Evolutionary conservation across 164 flowering plant genomes (phyloP), one percentile per base, ranked within the genome.

Genomic region (Platanus orientalis): DNA sequence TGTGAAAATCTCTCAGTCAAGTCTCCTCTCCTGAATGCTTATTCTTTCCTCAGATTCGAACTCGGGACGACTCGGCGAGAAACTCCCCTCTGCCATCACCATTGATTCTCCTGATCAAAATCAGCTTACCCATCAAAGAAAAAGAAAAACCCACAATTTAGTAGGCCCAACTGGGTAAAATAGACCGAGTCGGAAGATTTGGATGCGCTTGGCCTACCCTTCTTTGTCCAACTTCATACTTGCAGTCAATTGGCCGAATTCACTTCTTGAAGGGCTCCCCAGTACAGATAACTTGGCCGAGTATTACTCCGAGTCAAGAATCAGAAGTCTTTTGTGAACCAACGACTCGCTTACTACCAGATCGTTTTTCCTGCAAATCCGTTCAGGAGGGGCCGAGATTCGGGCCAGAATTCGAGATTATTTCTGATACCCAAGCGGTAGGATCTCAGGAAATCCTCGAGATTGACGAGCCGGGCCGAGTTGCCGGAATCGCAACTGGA

Each of bases 41-140:
- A 7, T 27, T n/a, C n/a, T 45, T 48, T 58, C 62, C 57, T 64
- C 80, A 73, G 73, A 67, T 71, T 66, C 67, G 73, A 72, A 74
- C 79, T 69, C 82, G 80, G 84, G 82, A 81, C 75, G 79, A 81
- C 82, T 68, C 75, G 66, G 82, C 47, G 69, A 61, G 26, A n/a
- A n/a, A n/a, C n/a, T n/a, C 65, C 45, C 25, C 17, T 57, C 13
- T 63, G 78, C 81, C 81, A 71, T 77, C 81, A 67, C 81, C 81
- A 28, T n/a, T 25, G 69, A 55, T 67, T 65, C 76, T 69, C 60
- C 70, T 60, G 68, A 75, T 68, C 12, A 36, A 48, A 47, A n/a
- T n/a, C n/a, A n/a, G 28, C 49, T 50, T 30, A 29, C 66, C 17
- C n/a, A 16, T n/a, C n/a, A n/a, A n/a, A n/a, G n/a, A n/a, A n/a